Evolutionary conservation across 2,329 filamentous ascomycete genomes (phyloP), one percentile per base, ranked within the genome.

Genomic region (Apiospora sp.): DNA sequence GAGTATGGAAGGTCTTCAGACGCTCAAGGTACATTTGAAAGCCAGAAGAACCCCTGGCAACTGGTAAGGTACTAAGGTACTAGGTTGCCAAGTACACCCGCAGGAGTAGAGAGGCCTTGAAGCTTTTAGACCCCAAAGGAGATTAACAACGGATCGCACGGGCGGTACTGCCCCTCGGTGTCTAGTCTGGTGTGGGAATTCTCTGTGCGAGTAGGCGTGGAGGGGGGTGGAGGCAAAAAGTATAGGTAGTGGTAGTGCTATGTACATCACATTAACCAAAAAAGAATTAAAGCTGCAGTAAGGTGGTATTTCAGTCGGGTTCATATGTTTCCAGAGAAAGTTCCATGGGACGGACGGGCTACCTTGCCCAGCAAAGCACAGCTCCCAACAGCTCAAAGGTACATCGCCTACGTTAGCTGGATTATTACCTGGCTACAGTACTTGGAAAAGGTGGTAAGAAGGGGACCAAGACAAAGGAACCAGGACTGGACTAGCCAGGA

Each of bases 101-200:
- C 41, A 24, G 24, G 10, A 46, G 64, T 10, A 44, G 13, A 27
- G 54, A 48, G 43, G 30, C 46, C 41, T 30, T 68, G 67, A 70
- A 68, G 67, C 61, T 49, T 70, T 72, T 64, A 68, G 71, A 72
- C 71, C 68, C 71, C 71, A 72, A 72, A 58, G 37, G 68, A 70
- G 68, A 69, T 72, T 72, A 72, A 49, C 48, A 70, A 58, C 71
- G 71, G 44, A 68, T 44, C 41, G 67, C 67, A 68, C 67, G 67
- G 67, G 67, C 67, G 27, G 67, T 48, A 64, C 30, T 14, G 19
- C 34, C 30, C 30, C 58, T 64, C 58, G 58, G 58, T 64, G 58
- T 64, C 19, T 64, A 34, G 34, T 61, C 30, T 37, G 58, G 19
- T 64, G 58, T 64, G 58, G 58, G 58, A 64, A 64, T 41, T 64